A percentile compares a stretch with the other conserved stretches of the same genome.
phyloP scores from a whole-genome alignment of 805 yeast species.

The Metschnikowia bowlesiae region DNA sequence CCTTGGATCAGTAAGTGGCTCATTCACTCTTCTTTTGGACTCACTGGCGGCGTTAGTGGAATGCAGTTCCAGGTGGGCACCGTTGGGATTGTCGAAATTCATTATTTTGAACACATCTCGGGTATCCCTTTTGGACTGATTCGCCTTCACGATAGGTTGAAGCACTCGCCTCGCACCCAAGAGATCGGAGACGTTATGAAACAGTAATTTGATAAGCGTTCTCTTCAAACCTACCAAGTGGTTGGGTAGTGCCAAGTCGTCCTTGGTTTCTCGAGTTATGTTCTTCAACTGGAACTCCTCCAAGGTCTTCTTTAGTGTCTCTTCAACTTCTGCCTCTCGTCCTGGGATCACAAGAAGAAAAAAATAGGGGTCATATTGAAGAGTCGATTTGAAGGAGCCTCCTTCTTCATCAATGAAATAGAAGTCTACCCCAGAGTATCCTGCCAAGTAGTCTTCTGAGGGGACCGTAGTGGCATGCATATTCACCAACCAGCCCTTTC shows the following conservation, averaged over 20 bases:
- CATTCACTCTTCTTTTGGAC: slow-evolving; percentile 9
- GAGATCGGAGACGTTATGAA: slow-evolving; percentile 71
- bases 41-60: not conserved
- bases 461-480: slow-evolving; percentile 84
- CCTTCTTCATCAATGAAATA: slow-evolving; percentile 96
- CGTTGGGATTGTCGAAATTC: slow-evolving; percentile 34
- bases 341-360: slow-evolving; percentile 61
- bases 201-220: slow-evolving; percentile 60
- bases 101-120: slow-evolving; percentile 64
- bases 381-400: slow-evolving; percentile 84
- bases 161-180: slow-evolving; percentile 67
- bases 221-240: slow-evolving; percentile 77
- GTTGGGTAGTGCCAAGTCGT: slow-evolving; percentile 78
- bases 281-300: slow-evolving; percentile 57
- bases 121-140: slow-evolving; percentile 56
- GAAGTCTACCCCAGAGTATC: slow-evolving; percentile 86
- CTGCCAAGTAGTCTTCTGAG: slow-evolving; percentile 54
- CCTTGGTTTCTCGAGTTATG: slow-evolving; percentile 56
- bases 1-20: slow-evolving; percentile 45
- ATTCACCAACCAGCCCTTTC: slow-evolving; percentile 87
- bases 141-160: slow-evolving; percentile 66
- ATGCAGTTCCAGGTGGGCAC: slow-evolving; percentile 2
- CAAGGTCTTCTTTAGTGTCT: slow-evolving; percentile 61
- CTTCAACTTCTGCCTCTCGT: slow-evolving; percentile 76
- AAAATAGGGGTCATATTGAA: slow-evolving; percentile 84